Evolutionary conservation across 2,329 filamentous ascomycete genomes (phyloP).

Genomic region (Diatrype stigma): DNA sequence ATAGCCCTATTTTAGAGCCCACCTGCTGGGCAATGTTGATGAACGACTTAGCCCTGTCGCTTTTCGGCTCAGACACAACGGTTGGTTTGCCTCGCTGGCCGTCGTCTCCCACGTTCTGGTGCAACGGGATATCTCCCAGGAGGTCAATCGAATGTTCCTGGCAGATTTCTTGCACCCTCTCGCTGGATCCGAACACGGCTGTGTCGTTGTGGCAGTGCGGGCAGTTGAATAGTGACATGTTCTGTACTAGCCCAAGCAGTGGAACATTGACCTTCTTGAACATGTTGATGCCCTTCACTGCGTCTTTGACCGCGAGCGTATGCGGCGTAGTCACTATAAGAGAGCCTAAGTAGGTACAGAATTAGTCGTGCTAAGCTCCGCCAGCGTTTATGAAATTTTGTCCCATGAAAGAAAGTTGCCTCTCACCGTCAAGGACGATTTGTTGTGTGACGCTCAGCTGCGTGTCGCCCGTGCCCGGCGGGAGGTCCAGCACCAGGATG

Average conservation of each 20-base stretch:
- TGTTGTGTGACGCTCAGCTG: conserved; percentile 97
- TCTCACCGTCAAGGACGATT: conserved; percentile 74
- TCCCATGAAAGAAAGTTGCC: background rate
- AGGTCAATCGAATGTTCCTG: conserved; percentile 70
- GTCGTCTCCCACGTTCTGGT: conserved; percentile 81
- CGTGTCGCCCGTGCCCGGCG: conserved; percentile 91
- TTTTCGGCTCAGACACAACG: conserved; percentile 79
- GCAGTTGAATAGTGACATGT: conserved; percentile 84
- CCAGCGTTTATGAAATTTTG: background rate
- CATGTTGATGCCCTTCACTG: conserved; percentile 87
- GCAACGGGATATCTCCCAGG: conserved; percentile 83
- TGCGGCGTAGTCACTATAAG: conserved; percentile 92
- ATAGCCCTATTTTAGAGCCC: conserved; percentile 40
- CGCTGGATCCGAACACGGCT: conserved; percentile 67
- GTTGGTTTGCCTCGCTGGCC: conserved; percentile 85
- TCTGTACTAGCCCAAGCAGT: conserved; percentile 83
- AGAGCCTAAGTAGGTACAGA: conserved; percentile 48
- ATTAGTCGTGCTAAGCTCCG: background rate
- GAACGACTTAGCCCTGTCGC: conserved; percentile 69
- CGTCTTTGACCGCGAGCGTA: conserved; percentile 86
- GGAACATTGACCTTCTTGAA: conserved; percentile 81
- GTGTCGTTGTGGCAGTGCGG: conserved; percentile 72
- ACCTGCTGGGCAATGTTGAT: conserved; percentile 61
- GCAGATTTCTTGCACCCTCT: conserved; percentile 66
- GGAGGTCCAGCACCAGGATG: conserved; percentile 82